phyloP scores from a whole-genome alignment of 176 grass and related monocot species.

The Carex cristatella region DNA sequence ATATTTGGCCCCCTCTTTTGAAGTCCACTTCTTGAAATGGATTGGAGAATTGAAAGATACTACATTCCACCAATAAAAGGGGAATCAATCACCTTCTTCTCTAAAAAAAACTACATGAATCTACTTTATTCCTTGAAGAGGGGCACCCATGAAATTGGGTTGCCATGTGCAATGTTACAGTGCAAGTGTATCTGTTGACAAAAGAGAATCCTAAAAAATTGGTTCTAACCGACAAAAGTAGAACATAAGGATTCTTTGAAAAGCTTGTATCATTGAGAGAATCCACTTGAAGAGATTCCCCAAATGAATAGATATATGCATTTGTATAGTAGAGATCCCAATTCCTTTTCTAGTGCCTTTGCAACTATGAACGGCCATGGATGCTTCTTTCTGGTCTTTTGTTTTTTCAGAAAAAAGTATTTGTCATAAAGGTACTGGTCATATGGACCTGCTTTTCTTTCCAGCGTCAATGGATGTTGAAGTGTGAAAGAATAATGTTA shows the following conservation, averaged over 20 bases:
- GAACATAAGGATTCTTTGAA: slow-evolving; percentile 10
- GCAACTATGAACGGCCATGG: slow-evolving; percentile 27
- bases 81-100: slow-evolving; percentile 22
- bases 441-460: neutral
- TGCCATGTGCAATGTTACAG: neutral
- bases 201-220: slow-evolving; percentile 16
- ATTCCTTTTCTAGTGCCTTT: slow-evolving; percentile 18
- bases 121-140: slow-evolving; percentile 31
- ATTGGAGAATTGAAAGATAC: neutral
- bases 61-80: slow-evolving; percentile 6
- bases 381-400: slow-evolving; percentile 24
- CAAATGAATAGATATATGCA: slow-evolving; percentile 7
- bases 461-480: slow-evolving; percentile 18
- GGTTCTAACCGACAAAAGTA: slow-evolving; percentile 9
- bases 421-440: slow-evolving; percentile 1
- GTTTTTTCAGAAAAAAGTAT: slow-evolving; percentile 15
- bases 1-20: neutral
- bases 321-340: slow-evolving; percentile 29
- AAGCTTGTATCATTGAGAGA: slow-evolving; percentile 24
- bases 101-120: slow-evolving; percentile 10
- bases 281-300: slow-evolving; percentile 33
- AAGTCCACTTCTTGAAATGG: slow-evolving; percentile 14
- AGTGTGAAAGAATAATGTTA: neutral
- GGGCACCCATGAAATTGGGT: slow-evolving; percentile 21
- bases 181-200: neutral